A percentile compares a stretch with the other conserved stretches of the same genome.
phyloP scores from a whole-genome alignment of 148 eudicot species.

The Rhododendron mucronatum region DNA sequence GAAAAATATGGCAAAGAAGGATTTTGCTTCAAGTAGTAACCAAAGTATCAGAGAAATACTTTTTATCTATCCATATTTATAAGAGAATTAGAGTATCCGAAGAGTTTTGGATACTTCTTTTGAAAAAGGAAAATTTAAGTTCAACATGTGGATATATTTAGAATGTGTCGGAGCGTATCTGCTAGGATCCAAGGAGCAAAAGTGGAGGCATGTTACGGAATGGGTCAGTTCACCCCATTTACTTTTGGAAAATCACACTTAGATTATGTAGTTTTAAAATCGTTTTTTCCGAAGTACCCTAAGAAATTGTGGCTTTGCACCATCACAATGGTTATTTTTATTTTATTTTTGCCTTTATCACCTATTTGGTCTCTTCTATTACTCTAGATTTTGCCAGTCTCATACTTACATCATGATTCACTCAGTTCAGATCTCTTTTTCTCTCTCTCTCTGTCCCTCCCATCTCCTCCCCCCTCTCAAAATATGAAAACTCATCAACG shows the following conservation, averaged over 20 bases:
- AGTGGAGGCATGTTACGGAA: neutral
- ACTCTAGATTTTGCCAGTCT: too few relatives aligned
- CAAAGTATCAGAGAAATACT: neutral
- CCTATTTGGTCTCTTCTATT: too few relatives aligned
- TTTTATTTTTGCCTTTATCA: too few relatives aligned
- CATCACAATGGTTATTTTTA: too few relatives aligned
- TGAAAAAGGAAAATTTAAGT: neutral
- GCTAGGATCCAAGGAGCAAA: neutral
- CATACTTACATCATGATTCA: too few relatives aligned
- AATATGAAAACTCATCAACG: neutral
- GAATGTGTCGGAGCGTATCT: neutral
- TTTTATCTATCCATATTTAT: neutral
- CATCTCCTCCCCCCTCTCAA: too few relatives aligned
- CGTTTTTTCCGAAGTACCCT: too few relatives aligned
- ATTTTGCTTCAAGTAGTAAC: neutral
- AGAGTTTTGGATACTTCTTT: neutral
- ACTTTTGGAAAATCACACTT: neutral
- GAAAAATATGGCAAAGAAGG: neutral
- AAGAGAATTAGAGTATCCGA: neutral
- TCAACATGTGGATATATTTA: neutral
- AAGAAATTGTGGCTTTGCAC: too few relatives aligned
- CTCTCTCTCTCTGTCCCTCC: too few relatives aligned
- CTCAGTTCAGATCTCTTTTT: too few relatives aligned
- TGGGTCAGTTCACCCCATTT: neutral
- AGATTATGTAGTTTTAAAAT: neutral